These are phyloP conservation scores for Colletotrichum coccodes DNA, from an alignment of 2,329 filamentous ascomycete genomes.

Conservation along the genomic window DNA sequence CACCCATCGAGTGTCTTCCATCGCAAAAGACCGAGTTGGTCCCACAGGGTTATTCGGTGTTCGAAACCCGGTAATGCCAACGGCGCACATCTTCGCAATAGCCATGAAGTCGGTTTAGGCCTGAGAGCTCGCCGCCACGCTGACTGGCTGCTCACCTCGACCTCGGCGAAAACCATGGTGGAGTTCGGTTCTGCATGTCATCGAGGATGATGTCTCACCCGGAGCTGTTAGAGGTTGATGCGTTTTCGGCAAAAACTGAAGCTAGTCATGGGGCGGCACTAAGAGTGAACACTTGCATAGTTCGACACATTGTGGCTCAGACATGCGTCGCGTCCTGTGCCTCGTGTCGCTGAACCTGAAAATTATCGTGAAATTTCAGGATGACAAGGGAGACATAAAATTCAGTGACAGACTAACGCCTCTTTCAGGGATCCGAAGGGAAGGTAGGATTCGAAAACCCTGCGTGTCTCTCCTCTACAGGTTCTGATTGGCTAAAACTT, in stretches of 20 bases:
- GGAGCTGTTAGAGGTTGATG: not conserved
- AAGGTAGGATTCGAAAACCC: constrained; percentile 5
- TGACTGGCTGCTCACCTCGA: not conserved
- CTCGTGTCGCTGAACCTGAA: not conserved
- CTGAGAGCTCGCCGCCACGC: not conserved
- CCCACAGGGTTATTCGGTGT: not conserved
- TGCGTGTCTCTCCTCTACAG: not conserved
- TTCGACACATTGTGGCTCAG: not conserved
- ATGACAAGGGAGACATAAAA: constrained; percentile 13
- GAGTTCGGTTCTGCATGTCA: not conserved
- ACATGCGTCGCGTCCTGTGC: not conserved
- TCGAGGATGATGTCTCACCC: not conserved
- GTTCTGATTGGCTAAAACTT: not conserved
- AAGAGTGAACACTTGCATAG: no score
- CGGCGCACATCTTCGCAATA: not conserved
- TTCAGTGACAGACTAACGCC: constrained; percentile 3
- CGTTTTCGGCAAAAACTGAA: not conserved
- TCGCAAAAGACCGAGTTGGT: not conserved
- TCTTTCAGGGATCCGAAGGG: not conserved
- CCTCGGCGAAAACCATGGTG: not conserved
- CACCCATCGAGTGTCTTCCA: no score
- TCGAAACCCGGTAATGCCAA: not conserved
- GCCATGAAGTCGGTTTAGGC: not conserved
- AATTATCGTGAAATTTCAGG: constrained; percentile 20
- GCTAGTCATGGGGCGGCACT: not conserved